Base-by-base conservation (phyloP, 768 basidiomycete species). In the Flagelloscypha sp. region DNA sequence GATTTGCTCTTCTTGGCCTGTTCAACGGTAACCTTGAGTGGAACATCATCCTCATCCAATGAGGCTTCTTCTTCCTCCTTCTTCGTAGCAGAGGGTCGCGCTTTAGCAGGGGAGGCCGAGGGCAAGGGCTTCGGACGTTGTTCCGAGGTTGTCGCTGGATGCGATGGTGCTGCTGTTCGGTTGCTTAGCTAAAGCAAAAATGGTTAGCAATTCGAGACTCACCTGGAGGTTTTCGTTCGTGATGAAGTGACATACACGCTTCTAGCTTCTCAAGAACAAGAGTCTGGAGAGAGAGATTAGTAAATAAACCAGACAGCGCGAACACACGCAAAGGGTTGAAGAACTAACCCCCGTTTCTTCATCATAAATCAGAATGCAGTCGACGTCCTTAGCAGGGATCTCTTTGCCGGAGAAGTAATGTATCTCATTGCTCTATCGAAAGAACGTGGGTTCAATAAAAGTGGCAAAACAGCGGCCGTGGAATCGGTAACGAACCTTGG, bases 361-460 rank as follows among this genome's bases (percentile, higher is more conserved):
- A 51, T 89, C 84, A 47, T 79, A 88, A 29, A 88, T 79, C 25
- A 89, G 63, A 6, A 87, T 73, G 44, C 85, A 89, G 33, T 86
- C 82, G 46, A 67, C 66, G 30, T 85, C 81, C 50, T 75, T 81
- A 6, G 78, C 68, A 2, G 70, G 55, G 11, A 61, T 61, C 48
- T 83, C 82, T 6, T 49, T 47, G 3, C 84, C 84, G 24, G 56
- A 59, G 48, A 76, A 86, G 24, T 70, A 47, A 46, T 76, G 66
- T 9, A 52, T 66, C 39, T 81, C 75, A 12, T 65, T 68, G 3
- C 60, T 50, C 77, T 79, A 48, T 13, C n/a, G n/a, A n/a, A n/a
- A n/a, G n/a, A 18, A 36, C 11, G 34, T 13, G 22, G 30, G 15
- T 22, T 27, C 11, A 40, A 35, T 25, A 24, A 37, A 36, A 35